A percentile compares a stretch with the other conserved stretches of the same genome.
Evolutionary conservation across 257 asterid genomes (phyloP).

Genomic region (Ilex asprella): DNA sequence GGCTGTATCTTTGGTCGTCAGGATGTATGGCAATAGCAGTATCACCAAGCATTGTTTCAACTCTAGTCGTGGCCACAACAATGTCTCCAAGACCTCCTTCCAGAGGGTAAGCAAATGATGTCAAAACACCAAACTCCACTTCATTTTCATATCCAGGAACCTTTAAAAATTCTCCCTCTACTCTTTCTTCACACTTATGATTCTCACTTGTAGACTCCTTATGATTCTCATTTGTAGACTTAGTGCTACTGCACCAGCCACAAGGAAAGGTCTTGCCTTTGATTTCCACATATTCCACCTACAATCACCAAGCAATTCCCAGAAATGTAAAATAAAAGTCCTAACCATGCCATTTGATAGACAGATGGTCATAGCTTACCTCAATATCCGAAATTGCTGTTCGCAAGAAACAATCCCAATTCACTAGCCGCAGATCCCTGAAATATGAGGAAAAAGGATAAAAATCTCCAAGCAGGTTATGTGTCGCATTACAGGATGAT

Average conservation of each 20-base stretch:
- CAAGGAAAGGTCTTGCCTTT: conserved; percentile 48
- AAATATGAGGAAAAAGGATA: conserved; percentile 11
- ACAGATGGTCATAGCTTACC: conserved; percentile 32
- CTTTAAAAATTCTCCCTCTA: conserved; percentile 9
- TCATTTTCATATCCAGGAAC: conserved; percentile 80
- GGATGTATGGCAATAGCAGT: conserved; percentile 97
- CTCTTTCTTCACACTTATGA: too few species aligned
- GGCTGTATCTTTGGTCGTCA: conserved; percentile 65
- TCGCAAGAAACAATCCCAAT: conserved; percentile 87
- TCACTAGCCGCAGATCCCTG: conserved; percentile 88
- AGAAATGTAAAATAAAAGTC: conserved; percentile 1
- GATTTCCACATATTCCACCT: conserved; percentile 81
- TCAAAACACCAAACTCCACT: conserved; percentile 87
- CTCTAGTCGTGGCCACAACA: conserved; percentile 93
- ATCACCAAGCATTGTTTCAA: conserved; percentile 97
- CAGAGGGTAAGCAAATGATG: conserved; percentile 92
- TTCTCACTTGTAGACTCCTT: too few species aligned
- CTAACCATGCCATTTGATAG: conserved; percentile 5
- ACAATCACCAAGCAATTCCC: conserved; percentile 21
- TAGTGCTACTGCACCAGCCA: too few species aligned
- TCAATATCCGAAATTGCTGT: conserved; percentile 98
- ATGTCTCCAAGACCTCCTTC: conserved; percentile 83
- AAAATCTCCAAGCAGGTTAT: too few species aligned
- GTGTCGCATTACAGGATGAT: too few species aligned
- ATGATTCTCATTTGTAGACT: too few species aligned